phyloP scores from a whole-genome alignment of 331 rosid genomes.

The Pyracantha coccinea region DNA sequence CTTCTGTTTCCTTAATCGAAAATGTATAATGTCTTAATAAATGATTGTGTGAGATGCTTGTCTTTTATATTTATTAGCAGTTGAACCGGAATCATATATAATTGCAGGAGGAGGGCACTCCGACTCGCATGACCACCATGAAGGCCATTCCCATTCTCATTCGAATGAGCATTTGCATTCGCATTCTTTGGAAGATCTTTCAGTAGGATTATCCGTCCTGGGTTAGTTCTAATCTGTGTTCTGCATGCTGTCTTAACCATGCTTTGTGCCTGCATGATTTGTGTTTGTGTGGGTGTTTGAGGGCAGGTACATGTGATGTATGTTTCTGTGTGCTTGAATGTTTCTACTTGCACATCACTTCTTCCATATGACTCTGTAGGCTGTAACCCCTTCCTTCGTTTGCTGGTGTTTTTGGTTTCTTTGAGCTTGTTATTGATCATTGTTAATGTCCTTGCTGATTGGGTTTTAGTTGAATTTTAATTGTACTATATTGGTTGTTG shows the following conservation, averaged over 20 bases:
- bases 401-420: not conserved
- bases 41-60: not conserved
- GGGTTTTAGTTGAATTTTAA: constrained; percentile 14
- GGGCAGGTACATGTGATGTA: not conserved
- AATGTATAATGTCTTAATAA: no score
- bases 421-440: not conserved
- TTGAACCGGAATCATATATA: constrained; percentile 5
- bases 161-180: constrained; percentile 55
- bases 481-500: constrained; percentile 16
- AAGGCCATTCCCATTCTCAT: constrained; percentile 36
- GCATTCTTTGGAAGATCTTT: constrained; percentile 84
- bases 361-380: not conserved
- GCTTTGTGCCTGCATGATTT: not conserved
- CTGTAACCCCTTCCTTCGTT: not conserved
- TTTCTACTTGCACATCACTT: not conserved
- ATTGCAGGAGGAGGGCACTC: constrained; percentile 67
- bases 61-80: not conserved
- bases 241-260: not conserved
- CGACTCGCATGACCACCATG: constrained; percentile 50
- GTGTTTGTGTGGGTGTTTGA: not conserved
- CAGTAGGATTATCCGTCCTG: constrained; percentile 72
- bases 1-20: no score
- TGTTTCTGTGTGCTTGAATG: not conserved
- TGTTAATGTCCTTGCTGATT: not conserved
- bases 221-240: constrained; percentile 40